Evolutionary conservation across 305 asterid genomes (phyloP).

Genomic region (Fraxinus velutina): DNA sequence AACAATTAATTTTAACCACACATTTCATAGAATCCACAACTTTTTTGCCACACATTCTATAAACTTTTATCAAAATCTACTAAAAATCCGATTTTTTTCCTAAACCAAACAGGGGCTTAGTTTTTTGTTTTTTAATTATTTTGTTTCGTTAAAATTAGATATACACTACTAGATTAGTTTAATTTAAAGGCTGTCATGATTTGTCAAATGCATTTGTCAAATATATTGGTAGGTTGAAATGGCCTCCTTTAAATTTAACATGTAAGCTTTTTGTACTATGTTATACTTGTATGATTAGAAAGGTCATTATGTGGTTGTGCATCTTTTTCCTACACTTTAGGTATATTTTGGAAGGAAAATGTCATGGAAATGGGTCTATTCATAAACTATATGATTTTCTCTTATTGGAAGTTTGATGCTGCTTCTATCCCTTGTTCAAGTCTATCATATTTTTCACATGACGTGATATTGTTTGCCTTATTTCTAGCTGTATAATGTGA

Average conservation of each 20-base stretch:
- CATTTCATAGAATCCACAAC: background rate
- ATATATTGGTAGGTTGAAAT: background rate
- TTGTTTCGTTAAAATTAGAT: background rate
- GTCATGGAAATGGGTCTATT: background rate
- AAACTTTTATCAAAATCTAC: no score
- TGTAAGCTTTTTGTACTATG: background rate
- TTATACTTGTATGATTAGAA: background rate
- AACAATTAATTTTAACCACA: no score
- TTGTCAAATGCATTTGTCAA: constrained; percentile 4
- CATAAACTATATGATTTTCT: background rate
- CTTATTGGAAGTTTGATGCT: background rate
- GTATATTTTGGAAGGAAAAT: background rate
- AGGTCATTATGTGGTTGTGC: background rate
- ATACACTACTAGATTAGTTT: background rate
- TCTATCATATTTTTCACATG: background rate
- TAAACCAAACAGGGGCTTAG: background rate
- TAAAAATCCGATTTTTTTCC: background rate
- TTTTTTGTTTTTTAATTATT: no score
- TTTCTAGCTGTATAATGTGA: background rate
- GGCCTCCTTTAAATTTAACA: background rate
- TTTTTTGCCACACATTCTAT: no score
- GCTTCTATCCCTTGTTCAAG: background rate
- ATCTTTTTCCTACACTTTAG: background rate
- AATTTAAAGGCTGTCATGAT: background rate
- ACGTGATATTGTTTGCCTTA: background rate